Evolutionary conservation across 768 basidiomycete species (phyloP).

Genomic region (Tylopilus sp.): DNA sequence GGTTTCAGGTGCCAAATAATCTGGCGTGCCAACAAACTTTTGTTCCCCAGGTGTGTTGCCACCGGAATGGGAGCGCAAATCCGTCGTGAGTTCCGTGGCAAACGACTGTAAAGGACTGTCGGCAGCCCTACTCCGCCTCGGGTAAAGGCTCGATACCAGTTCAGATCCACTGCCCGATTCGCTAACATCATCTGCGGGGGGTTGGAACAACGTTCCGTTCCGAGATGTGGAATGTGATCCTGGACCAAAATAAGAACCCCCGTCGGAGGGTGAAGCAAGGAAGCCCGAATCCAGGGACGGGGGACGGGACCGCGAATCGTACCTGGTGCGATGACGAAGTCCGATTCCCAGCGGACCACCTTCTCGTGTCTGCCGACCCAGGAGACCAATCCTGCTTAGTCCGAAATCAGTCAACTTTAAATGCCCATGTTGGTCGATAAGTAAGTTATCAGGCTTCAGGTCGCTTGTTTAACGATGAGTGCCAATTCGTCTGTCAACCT

Average conservation of each 20-base stretch:
- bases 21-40: conserved; percentile 96
- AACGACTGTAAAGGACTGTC: conserved; percentile 88
- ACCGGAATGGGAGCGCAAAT: conserved; percentile 67
- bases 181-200: conserved; percentile 73
- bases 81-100: conserved; percentile 79
- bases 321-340: conserved; percentile 50
- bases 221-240: conserved; percentile 59
- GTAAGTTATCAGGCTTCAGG: conserved; percentile 94
- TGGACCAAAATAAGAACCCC: conserved; percentile 81
- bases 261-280: conserved; percentile 65
- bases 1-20: conserved; percentile 94
- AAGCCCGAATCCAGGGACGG: conserved; percentile 80
- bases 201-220: conserved; percentile 59
- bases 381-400: conserved; percentile 92
- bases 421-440: conserved; percentile 96
- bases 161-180: conserved; percentile 88
- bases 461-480: conserved; percentile 54
- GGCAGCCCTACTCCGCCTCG: conserved; percentile 46
- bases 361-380: conserved; percentile 92
- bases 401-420: conserved; percentile 98
- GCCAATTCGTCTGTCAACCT: neutral
- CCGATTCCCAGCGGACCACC: conserved; percentile 42
- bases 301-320: conserved; percentile 71
- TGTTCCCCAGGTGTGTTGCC: conserved; percentile 76
- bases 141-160: conserved; percentile 55